phyloP scores from a whole-genome alignment of 192 early-diverging fungal genomes.

The Coemansia nantahalensis region DNA sequence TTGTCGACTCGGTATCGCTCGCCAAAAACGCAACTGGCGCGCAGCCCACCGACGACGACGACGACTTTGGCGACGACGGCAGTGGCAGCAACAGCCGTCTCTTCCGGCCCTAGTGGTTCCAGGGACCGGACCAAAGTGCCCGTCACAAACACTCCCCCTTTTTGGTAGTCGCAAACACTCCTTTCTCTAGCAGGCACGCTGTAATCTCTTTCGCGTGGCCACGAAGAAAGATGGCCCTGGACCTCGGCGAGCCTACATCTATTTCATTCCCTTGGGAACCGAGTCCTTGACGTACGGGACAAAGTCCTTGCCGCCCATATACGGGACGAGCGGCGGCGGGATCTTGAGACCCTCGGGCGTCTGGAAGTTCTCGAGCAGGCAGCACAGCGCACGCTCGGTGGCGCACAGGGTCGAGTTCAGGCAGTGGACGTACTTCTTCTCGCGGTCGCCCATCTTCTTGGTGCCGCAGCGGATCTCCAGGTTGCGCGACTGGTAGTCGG shows the following conservation, averaged over 20 bases:
- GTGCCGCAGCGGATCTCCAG: conserved; percentile 95
- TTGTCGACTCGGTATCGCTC: conserved; percentile 41
- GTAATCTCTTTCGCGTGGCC: too few species aligned
- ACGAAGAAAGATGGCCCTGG: too few species aligned
- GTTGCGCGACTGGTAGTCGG: conserved; percentile 94
- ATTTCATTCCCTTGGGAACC: conserved; percentile 45
- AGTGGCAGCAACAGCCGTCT: too few species aligned
- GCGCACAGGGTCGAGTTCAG: conserved; percentile 97
- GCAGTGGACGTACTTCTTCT: conserved; percentile 96
- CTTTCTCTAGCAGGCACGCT: too few species aligned
- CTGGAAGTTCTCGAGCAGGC: conserved; percentile 95
- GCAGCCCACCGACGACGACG: conserved; percentile 11
- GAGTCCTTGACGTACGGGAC: conserved; percentile 66
- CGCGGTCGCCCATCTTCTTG: conserved; percentile 94
- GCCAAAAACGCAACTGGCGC: conserved; percentile 11
- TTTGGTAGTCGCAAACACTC: too few species aligned
- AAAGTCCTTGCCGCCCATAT: conserved; percentile 92
- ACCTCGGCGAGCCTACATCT: too few species aligned
- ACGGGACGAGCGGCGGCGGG: conserved; percentile 80
- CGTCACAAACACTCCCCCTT: too few species aligned
- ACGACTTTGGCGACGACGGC: too few species aligned
- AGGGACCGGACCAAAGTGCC: too few species aligned
- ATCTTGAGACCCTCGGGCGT: conserved; percentile 86
- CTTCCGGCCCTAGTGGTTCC: too few species aligned
- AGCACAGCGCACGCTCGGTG: conserved; percentile 92